Evolutionary conservation across 768 basidiomycete species (phyloP).

Genomic region (Coprinopsis marcescibilis): DNA sequence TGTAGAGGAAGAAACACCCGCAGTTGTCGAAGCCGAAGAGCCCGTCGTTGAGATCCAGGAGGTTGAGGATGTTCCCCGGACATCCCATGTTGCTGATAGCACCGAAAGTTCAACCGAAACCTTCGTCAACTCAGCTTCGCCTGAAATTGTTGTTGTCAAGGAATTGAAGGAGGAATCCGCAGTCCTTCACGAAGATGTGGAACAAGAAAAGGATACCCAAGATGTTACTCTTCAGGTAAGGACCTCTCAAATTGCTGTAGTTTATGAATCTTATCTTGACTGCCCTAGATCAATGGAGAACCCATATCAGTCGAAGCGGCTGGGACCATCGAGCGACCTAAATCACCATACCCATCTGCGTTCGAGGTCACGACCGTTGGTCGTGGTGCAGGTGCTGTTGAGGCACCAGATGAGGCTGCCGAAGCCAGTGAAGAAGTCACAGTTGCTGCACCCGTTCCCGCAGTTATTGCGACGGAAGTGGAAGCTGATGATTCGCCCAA

Average conservation of each 20-base stretch:
- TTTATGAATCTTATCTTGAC: too few relatives aligned
- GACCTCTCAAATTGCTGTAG: neutral
- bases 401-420: slow-evolving; percentile 19
- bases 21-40: neutral
- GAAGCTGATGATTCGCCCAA: neutral
- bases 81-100: neutral
- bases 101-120: slow-evolving; percentile 10
- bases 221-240: neutral
- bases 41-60: neutral
- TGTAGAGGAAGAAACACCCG: neutral
- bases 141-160: neutral
- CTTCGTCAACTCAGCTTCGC: slow-evolving; percentile 2
- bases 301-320: too few relatives aligned
- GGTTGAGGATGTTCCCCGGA: neutral
- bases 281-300: too few relatives aligned
- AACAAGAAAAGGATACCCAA: neutral
- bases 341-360: slow-evolving; percentile 48
- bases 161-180: neutral
- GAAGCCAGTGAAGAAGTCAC: slow-evolving; percentile 4
- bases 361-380: slow-evolving; percentile 44
- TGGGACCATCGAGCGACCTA: slow-evolving; percentile 33
- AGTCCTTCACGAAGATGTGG: neutral
- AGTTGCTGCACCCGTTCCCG: neutral
- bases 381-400: slow-evolving; percentile 22
- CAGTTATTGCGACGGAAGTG: neutral